Conservation (phyloP, 495 filamentous ascomycete species). For the Collariella sp. region DNA sequence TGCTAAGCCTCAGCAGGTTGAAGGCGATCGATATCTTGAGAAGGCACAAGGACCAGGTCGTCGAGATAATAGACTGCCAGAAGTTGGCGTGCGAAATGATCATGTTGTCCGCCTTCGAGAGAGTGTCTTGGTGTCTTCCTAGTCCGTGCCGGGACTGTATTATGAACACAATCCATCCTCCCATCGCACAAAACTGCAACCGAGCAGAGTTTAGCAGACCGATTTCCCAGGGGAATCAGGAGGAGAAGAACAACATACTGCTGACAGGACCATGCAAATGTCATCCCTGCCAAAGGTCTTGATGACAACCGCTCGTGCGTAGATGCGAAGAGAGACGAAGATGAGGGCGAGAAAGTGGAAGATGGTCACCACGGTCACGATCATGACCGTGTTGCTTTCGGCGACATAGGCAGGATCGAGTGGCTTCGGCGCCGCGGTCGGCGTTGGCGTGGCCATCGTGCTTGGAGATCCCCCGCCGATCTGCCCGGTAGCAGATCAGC, state of each 20-base stretch:
- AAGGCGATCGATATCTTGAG: slow-evolving; percentile 36
- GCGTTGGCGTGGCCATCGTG: background rate
- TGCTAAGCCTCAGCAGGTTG: slow-evolving; percentile 14
- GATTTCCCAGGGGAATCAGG: background rate
- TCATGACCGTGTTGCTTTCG: slow-evolving; percentile 6
- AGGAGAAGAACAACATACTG: slow-evolving; percentile 1
- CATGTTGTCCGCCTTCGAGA: slow-evolving; percentile 15
- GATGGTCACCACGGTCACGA: background rate
- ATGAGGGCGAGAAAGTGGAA: background rate
- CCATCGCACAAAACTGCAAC: background rate
- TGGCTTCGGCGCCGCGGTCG: background rate
- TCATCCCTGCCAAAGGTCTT: slow-evolving; percentile 8
- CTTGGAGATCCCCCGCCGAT: background rate
- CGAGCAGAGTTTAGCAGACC: background rate
- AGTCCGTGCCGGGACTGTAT: slow-evolving; percentile 30
- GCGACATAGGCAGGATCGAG: slow-evolving; percentile 6
- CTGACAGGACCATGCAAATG: background rate
- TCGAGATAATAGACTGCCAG: slow-evolving; percentile 27
- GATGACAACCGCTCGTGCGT: background rate
- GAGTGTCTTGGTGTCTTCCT: slow-evolving; percentile 27
- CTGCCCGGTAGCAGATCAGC: background rate
- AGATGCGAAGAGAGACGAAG: background rate
- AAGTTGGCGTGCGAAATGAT: slow-evolving; percentile 30
- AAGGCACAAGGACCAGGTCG: slow-evolving; percentile 24
- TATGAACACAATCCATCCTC: slow-evolving; percentile 4